These are phyloP conservation scores for Amanita rubescens DNA, from an alignment of 768 basidiomycete species.

Conservation along the genomic window DNA sequence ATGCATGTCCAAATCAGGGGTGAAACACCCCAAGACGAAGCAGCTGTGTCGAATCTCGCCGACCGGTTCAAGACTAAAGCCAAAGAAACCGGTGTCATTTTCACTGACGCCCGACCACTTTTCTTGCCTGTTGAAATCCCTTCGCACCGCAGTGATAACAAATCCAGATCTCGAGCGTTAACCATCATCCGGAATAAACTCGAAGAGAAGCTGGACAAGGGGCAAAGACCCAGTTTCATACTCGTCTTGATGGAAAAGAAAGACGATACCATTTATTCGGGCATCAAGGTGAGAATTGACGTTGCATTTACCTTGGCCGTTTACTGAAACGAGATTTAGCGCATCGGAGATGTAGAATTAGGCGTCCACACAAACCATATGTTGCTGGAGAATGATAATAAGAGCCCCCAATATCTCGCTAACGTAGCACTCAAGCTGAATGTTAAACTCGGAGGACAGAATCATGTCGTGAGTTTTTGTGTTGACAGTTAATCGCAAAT, in stretches of 20 bases:
- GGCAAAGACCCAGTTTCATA: not conserved
- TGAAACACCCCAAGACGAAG: not conserved
- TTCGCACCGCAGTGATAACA: not conserved
- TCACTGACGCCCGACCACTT: not conserved
- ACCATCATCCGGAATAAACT: not conserved
- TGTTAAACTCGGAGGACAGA: constrained; percentile 74
- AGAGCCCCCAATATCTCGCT: constrained; percentile 76
- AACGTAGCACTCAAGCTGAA: constrained; percentile 81
- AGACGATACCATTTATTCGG: not conserved
- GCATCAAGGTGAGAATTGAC: constrained; percentile 11
- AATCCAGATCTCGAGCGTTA: not conserved
- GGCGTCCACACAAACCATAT: constrained; percentile 74
- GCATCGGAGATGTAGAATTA: constrained; percentile 61
- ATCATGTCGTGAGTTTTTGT: constrained; percentile 46
- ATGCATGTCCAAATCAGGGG: not conserved
- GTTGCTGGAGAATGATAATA: constrained; percentile 57
- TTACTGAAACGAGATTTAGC: constrained; percentile 20
- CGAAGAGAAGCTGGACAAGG: not conserved
- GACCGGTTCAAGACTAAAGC: not conserved
- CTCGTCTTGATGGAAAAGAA: not conserved
- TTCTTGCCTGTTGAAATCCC: not conserved
- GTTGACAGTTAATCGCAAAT: not conserved
- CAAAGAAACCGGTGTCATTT: not conserved
- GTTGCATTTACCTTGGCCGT: not conserved
- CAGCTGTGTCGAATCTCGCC: not conserved